Base-by-base conservation (phyloP, 148 eudicot genomes). In the Spergularia marina region DNA sequence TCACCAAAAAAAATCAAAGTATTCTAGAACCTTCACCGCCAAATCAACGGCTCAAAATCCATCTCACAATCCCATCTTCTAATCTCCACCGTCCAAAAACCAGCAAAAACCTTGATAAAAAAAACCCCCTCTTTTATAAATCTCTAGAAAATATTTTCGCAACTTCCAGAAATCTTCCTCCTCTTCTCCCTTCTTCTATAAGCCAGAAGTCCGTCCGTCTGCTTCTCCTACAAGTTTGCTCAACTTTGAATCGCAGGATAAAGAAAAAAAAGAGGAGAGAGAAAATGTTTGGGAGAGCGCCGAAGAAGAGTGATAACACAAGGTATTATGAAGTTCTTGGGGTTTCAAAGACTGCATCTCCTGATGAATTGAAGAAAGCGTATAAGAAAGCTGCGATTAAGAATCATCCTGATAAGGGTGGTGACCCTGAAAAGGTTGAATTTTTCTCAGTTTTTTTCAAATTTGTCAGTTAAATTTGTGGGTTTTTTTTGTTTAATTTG, bases 401-500 rank as follows among this genome's bases (percentile, higher is more conserved):
- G 69, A 87, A 89, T 62, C 93, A 89, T 23, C 93, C 93, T 25
- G 93, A 89, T 70, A 89, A 89, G 81, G 93, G 93, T 30, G 93
- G 93, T 63, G 93, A 89, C 75, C 93, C 93, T 23, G 93, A 87
- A 69, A 89, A 85, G 82, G 88, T 85, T 0, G 3, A 16, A 17
- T 60, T 0, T 21, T 23, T 23, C 25, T 23, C 25, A 0, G 0
- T 23, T 23, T 51, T 18, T 49, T 6, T 36, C 44, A 44, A 44
- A 60, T 34, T 59, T 53, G 69, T 25, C 12, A 52, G 17, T 60
- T 34, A 5, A 12, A 56, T 40, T 56, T 67, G 0, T 53, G 16
- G 49, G 61, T 41, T 41, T 62, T 41, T 62, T 30, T 30, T 30
- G 1, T 30, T 30, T 30, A 0, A 0, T 30, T 30, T 53, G 55